Percentiles rank a stretch among this genome's conserved stretches.
phyloP scores from a whole-genome alignment of 306 rosid genomes.

The Geum urbanum region DNA sequence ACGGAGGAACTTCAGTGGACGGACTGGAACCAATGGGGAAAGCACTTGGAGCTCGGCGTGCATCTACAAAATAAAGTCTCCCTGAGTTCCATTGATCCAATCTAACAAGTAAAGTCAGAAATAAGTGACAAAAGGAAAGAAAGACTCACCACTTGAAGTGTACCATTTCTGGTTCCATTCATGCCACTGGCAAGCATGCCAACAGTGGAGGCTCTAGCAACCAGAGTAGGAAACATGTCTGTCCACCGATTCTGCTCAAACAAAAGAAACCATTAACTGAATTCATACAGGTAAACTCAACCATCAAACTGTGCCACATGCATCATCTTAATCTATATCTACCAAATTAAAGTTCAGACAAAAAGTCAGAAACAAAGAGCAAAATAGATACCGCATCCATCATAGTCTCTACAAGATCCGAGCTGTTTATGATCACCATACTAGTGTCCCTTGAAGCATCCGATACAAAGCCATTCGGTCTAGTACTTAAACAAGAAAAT shows the following conservation, averaged over 20 bases:
- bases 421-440: slow-evolving; percentile 43
- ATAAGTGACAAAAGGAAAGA: background rate
- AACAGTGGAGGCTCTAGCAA: slow-evolving; percentile 55
- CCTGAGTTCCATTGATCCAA: slow-evolving; percentile 11
- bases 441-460: slow-evolving; percentile 62
- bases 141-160: slow-evolving; percentile 60
- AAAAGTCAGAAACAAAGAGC: slow-evolving; percentile 11
- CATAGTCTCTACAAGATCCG: slow-evolving; percentile 54
- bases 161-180: slow-evolving; percentile 59
- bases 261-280: slow-evolving; percentile 12
- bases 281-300: slow-evolving; percentile 14
- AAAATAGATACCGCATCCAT: slow-evolving; percentile 55
- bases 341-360: background rate
- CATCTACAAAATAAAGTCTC: slow-evolving; percentile 44
- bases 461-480: slow-evolving; percentile 42
- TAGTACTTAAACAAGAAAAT: slow-evolving; percentile 38
- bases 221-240: slow-evolving; percentile 62
- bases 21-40: slow-evolving; percentile 75
- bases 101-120: background rate
- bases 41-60: slow-evolving; percentile 75
- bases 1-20: slow-evolving; percentile 62
- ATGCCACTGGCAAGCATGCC: slow-evolving; percentile 50
- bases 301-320: background rate
- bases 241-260: slow-evolving; percentile 66
- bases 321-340: slow-evolving; percentile 6